Evolutionary conservation across 176 grass and related monocot species (phyloP).

Genomic region (Ananas comosus): DNA sequence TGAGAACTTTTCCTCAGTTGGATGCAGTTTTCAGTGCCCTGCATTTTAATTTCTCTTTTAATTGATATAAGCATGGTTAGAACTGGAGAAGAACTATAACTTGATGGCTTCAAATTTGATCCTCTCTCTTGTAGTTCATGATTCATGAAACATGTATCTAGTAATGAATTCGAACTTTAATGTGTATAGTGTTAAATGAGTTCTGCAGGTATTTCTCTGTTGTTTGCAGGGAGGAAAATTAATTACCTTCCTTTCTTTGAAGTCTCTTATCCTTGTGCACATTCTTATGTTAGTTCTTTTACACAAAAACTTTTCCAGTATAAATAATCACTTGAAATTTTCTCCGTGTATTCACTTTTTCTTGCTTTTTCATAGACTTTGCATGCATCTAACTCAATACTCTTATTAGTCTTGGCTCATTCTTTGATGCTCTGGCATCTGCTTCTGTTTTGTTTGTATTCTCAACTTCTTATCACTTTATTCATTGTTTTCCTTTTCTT

Average conservation of each 20-base stretch:
- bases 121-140: neutral
- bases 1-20: neutral
- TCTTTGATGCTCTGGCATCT: neutral
- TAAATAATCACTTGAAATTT: no score
- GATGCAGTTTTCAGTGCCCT: neutral
- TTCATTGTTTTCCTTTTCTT: no score
- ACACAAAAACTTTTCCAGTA: no score
- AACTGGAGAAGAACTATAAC: neutral
- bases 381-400: neutral
- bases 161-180: no score
- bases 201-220: no score
- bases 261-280: no score
- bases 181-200: no score
- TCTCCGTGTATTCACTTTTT: neutral
- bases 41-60: neutral
- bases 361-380: neutral
- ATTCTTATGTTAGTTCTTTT: no score
- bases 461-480: no score
- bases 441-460: no score
- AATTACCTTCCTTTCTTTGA: no score
- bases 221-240: no score
- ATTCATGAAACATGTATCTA: neutral
- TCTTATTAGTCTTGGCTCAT: neutral
- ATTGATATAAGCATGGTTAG: neutral
- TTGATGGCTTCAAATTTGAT: neutral